Conservation (phyloP, 768 basidiomycete genomes). For the Amanita rubescens region DNA sequence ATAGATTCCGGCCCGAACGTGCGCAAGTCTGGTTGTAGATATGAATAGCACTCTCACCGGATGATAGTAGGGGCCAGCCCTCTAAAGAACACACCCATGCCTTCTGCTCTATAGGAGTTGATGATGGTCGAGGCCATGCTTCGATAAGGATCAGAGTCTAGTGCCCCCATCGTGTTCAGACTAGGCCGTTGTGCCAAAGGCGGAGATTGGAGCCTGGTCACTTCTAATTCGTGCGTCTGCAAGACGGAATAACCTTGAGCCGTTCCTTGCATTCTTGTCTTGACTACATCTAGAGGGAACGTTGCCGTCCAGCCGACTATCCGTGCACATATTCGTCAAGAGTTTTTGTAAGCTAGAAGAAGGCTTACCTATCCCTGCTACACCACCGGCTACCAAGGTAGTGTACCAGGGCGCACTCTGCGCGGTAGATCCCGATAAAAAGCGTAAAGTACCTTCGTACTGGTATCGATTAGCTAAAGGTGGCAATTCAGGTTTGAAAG, state of each 20-base stretch:
- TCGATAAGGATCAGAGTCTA: constrained; percentile 42
- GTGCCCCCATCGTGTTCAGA: too few species aligned
- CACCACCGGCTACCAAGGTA: constrained; percentile 64
- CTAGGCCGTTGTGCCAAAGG: background rate
- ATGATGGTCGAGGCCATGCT: constrained; percentile 51
- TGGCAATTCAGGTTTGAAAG: background rate
- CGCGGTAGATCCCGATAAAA: constrained; percentile 30
- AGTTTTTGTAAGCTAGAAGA: background rate
- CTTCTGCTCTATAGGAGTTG: constrained; percentile 57
- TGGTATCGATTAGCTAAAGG: constrained; percentile 12
- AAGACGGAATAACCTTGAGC: background rate
- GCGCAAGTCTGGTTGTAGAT: too few species aligned
- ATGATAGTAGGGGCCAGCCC: constrained; percentile 79
- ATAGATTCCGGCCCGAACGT: background rate
- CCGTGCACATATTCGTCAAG: background rate
- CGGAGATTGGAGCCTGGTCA: background rate
- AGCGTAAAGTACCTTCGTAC: constrained; percentile 61
- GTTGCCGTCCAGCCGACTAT: constrained; percentile 69
- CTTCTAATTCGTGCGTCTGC: background rate
- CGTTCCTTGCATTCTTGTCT: constrained; percentile 76
- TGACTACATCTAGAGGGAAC: constrained; percentile 86
- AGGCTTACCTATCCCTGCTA: constrained; percentile 55
- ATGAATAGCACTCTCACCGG: constrained; percentile 37
- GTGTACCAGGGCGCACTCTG: constrained; percentile 40
- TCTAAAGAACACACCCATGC: constrained; percentile 61